These are phyloP conservation scores for Magnolia sinica DNA, from an alignment of 164 flowering plant genomes.

Conservation along the genomic window DNA sequence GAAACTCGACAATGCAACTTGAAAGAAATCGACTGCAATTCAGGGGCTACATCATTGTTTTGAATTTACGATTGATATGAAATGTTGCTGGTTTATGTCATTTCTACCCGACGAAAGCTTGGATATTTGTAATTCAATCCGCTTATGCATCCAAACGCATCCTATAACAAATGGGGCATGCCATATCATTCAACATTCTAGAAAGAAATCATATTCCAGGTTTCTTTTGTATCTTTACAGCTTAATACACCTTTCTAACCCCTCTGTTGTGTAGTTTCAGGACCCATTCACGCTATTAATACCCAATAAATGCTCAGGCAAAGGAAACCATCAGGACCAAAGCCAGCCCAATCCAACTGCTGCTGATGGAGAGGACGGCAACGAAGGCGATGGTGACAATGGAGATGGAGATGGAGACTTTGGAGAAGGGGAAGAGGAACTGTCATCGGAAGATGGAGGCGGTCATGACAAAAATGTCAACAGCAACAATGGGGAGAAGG, in stretches of 20 bases:
- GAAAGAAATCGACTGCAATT: too few relatives aligned
- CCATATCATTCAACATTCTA: too few relatives aligned
- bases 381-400: slow-evolving; percentile 17
- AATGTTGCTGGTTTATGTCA: too few relatives aligned
- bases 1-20: too few relatives aligned
- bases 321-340: slow-evolving; percentile 14
- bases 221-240: background rate
- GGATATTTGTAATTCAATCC: too few relatives aligned
- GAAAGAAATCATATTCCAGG: too few relatives aligned
- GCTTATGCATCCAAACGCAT: too few relatives aligned
- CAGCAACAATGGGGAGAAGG: slow-evolving; percentile 27
- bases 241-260: background rate
- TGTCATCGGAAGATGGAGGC: slow-evolving; percentile 19
- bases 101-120: too few relatives aligned
- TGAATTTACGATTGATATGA: too few relatives aligned
- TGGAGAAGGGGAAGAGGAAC: slow-evolving; percentile 35
- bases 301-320: slow-evolving; percentile 2
- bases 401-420: slow-evolving; percentile 24
- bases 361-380: slow-evolving; percentile 27
- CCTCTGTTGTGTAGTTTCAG: slow-evolving; percentile 21
- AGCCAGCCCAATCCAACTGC: slow-evolving; percentile 23
- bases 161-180: too few relatives aligned
- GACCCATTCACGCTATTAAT: slow-evolving; percentile 11
- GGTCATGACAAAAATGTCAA: slow-evolving; percentile 23
- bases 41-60: too few relatives aligned